Base-by-base conservation (phyloP, 345 rosid species). In the Dovyalis caffra region DNA sequence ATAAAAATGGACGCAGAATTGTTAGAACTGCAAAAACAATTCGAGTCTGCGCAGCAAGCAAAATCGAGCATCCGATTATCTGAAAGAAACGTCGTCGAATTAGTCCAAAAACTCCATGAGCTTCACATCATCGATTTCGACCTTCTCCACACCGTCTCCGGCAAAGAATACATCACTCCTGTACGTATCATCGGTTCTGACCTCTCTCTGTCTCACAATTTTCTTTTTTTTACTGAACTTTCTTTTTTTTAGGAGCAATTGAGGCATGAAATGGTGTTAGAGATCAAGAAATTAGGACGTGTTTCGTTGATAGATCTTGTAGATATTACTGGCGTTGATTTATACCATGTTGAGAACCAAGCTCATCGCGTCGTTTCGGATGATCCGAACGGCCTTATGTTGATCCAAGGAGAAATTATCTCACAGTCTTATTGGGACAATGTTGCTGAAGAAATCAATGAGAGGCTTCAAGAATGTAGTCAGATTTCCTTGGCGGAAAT, bases 101-200 rank as follows among this genome's bases (percentile, higher is more conserved):
- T 95, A 86, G 95, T 95, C 72, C 97, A 91, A 71, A 95, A 95
- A 86, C 99, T 95, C 12, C 97, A 92, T 11, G 95, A 95, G 84
- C 95, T 95, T 78, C 85, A 75, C 43, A 94, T 95, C 83, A 89
- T 95, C 69, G 95, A 95, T 84, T 95, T 95, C 88, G 94, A 92
- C 79, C 99, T 95, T 76, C 97, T 95, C 75, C 97, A 95, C 83
- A 95, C 99, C 76, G 92, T 95, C 79, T 86, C 97, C 62, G 99
- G 99, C 72, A 92, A 92, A 68, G 97, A 95, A 80, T 92, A 88
- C 87, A 95, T 95, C 83, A 92, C 99, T 82, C 91, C 94, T 28
- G 99, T 92, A 77, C 0, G 58, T 32, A 18, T 0, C 25, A 72
- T n/a, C n/a, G n/a, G n/a, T n/a, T n/a, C n/a, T n/a, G n/a, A n/a